Percentiles rank a stretch among this genome's conserved stretches.
Conservation (phyloP, 208 protist species). For the Acanthamoeba castellanii region DNA sequence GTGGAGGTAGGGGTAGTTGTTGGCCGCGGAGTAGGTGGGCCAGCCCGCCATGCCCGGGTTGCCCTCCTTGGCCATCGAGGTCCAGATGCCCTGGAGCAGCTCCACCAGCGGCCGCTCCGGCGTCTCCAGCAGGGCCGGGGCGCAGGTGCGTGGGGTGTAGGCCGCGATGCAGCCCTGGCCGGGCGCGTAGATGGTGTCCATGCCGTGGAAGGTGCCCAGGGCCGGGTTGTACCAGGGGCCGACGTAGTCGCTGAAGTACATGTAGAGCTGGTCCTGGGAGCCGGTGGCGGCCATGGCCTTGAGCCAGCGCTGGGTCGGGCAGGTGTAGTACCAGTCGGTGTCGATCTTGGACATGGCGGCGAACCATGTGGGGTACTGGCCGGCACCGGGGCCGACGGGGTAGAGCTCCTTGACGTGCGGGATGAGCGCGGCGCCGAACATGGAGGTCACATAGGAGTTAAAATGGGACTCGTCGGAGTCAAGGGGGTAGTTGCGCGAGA, state of each 20-base stretch:
- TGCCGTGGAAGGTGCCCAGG: neutral
- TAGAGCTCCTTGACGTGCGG: neutral
- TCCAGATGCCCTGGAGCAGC: neutral
- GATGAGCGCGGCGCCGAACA: neutral
- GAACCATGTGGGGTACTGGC: neutral
- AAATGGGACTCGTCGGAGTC: neutral
- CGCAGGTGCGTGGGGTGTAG: neutral
- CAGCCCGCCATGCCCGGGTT: neutral
- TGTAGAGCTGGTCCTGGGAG: neutral
- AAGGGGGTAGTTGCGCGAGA: neutral
- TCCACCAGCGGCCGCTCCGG: neutral
- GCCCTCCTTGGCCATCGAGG: neutral
- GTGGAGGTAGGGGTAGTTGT: conserved; percentile 3
- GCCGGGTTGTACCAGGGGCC: neutral
- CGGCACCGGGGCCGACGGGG: neutral
- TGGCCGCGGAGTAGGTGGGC: neutral
- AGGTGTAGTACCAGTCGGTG: neutral
- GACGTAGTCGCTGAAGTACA: neutral
- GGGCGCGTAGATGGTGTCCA: neutral
- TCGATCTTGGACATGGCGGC: neutral
- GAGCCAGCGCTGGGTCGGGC: neutral
- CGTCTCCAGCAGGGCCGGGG: neutral
- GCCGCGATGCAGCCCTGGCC: neutral
- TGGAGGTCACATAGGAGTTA: neutral
- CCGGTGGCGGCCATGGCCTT: neutral